These are phyloP conservation scores for Talaromyces trachyspermus DNA, from an alignment of 495 filamentous ascomycete genomes.

Conservation along the genomic window DNA sequence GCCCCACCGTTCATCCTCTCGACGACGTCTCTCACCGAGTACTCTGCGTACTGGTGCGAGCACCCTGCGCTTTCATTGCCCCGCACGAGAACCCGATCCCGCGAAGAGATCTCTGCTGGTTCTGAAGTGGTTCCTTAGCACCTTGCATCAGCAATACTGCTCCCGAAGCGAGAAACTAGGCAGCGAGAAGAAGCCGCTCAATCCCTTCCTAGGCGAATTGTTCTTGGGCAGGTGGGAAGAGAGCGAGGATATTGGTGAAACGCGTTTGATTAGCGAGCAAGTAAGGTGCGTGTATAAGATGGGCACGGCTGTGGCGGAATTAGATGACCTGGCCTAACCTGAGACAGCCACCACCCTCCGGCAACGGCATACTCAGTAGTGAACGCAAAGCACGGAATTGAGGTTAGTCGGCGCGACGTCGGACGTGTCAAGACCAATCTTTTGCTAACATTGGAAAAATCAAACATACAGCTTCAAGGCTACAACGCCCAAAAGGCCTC, in stretches of 20 bases:
- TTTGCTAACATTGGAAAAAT: not conserved
- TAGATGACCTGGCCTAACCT: too few relatives aligned
- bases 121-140: constrained; percentile 95
- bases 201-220: constrained; percentile 82
- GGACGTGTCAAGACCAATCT: not conserved
- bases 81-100: constrained; percentile 71
- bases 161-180: constrained; percentile 84
- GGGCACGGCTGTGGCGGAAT: too few relatives aligned
- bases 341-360: constrained; percentile 93
- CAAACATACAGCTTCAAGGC: constrained; percentile 59
- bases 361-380: constrained; percentile 90
- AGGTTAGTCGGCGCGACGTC: too few relatives aligned
- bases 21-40: constrained; percentile 85
- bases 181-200: constrained; percentile 96
- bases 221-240: constrained; percentile 87
- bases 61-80: constrained; percentile 84
- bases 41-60: constrained; percentile 94
- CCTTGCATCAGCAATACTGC: constrained; percentile 90
- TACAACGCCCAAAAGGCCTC: constrained; percentile 98
- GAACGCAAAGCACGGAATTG: constrained; percentile 76
- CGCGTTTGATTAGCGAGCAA: constrained; percentile 68
- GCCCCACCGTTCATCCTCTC: constrained; percentile 95
- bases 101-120: constrained; percentile 80
- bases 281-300: constrained; percentile 68
- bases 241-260: constrained; percentile 54